phyloP scores from a whole-genome alignment of 2,329 filamentous ascomycete species.

The Pyrenophora graminea region DNA sequence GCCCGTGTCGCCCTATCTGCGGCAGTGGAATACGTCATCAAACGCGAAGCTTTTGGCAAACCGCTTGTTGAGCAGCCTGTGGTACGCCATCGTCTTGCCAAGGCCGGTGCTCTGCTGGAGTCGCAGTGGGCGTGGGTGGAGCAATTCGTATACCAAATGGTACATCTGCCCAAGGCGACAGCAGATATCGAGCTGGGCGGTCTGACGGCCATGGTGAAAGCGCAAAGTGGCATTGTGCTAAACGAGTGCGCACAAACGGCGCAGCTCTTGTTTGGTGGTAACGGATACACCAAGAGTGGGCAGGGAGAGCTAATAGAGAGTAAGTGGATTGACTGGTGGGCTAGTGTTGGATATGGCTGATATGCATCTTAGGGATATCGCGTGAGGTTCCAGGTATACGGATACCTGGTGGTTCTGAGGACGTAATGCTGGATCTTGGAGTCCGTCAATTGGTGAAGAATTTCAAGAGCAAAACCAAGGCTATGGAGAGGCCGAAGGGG shows the following conservation, averaged over 20 bases:
- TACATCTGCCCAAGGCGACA: constrained; percentile 61
- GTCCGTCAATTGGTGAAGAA: constrained; percentile 73
- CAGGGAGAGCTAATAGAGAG: constrained; percentile 73
- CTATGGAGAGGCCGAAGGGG: constrained; percentile 51
- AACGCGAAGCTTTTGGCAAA: constrained; percentile 70
- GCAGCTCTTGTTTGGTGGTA: constrained; percentile 73
- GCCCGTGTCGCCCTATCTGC: constrained; percentile 63
- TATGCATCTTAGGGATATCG: constrained; percentile 56
- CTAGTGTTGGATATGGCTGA: constrained; percentile 11
- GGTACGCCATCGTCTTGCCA: constrained; percentile 72
- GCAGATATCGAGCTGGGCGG: constrained; percentile 70
- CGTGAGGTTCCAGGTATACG: constrained; percentile 64
- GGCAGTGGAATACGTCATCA: constrained; percentile 66
- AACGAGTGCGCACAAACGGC: constrained; percentile 73
- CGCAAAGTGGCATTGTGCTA: constrained; percentile 71
- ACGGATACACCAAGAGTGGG: constrained; percentile 70
- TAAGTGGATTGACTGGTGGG: constrained; percentile 48
- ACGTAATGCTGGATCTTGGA: constrained; percentile 72
- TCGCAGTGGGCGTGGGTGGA: constrained; percentile 74
- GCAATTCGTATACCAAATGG: constrained; percentile 70
- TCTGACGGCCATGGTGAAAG: constrained; percentile 72
- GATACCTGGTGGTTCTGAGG: constrained; percentile 72
- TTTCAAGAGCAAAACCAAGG: constrained; percentile 62
- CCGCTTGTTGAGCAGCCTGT: constrained; percentile 74
- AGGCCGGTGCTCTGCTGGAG: constrained; percentile 69